These are phyloP conservation scores for Quercus variabilis DNA, from an alignment of 306 rosid genomes.

Conservation along the genomic window DNA sequence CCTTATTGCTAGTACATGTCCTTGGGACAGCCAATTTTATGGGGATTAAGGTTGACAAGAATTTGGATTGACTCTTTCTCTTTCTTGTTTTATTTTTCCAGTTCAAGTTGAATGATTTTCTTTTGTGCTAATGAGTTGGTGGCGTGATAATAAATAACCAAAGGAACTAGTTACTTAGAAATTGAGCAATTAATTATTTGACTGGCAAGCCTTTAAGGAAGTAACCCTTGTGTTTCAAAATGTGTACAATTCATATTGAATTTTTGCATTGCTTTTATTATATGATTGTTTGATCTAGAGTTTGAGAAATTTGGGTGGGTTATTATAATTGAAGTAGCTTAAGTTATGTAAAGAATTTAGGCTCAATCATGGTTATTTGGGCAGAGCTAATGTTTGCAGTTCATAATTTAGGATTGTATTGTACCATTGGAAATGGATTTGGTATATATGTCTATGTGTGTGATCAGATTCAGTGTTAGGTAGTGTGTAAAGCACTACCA, in stretches of 20 bases:
- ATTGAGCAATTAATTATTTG: no score
- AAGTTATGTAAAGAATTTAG: neutral
- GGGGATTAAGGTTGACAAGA: constrained; percentile 77
- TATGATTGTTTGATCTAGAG: neutral
- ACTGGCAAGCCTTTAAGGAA: no score
- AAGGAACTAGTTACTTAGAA: no score
- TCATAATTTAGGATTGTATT: no score
- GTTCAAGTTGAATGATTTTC: neutral
- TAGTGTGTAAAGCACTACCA: no score
- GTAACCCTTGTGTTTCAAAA: neutral
- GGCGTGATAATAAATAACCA: no score
- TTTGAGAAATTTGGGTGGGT: neutral
- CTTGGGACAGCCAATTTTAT: constrained; percentile 44
- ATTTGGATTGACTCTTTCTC: constrained; percentile 45
- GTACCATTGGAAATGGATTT: no score
- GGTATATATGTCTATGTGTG: no score
- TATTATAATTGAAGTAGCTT: neutral
- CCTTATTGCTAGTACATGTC: constrained; percentile 68
- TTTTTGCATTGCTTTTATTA: neutral
- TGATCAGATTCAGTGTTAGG: no score
- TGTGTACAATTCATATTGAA: neutral
- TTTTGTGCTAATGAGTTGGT: neutral
- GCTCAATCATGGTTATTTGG: neutral
- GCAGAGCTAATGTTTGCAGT: no score
- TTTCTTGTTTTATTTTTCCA: neutral